A percentile compares a stretch with the other conserved stretches of the same genome.
Evolutionary conservation across 2,329 filamentous ascomycete genomes (phyloP).

Genomic region (Fulvia fulva): DNA sequence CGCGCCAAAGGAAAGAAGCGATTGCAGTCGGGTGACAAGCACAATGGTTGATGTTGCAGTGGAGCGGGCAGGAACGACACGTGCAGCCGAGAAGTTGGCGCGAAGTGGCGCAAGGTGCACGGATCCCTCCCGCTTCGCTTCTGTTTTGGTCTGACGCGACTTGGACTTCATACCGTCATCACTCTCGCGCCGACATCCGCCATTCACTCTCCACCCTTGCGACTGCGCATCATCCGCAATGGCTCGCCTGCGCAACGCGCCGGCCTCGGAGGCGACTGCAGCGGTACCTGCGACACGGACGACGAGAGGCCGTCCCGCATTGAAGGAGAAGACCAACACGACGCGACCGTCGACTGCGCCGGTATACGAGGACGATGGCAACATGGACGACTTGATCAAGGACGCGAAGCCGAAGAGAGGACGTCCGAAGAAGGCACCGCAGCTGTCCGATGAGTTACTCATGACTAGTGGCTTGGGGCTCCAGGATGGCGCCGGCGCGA

Average conservation of each 20-base stretch:
- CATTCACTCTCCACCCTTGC: not conserved
- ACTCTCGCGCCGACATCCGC: not conserved
- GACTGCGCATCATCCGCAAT: constrained; percentile 13
- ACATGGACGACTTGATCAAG: constrained; percentile 28
- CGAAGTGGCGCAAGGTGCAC: not conserved
- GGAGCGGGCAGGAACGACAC: not conserved
- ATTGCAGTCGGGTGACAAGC: too few relatives aligned
- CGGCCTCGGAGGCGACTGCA: constrained; percentile 13
- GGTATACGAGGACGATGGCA: constrained; percentile 24
- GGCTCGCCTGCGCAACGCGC: constrained; percentile 28
- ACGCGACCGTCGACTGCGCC: constrained; percentile 18
- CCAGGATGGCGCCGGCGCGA: not conserved
- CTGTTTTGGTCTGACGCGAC: too few relatives aligned
- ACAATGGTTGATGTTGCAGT: too few relatives aligned
- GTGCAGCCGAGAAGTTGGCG: not conserved
- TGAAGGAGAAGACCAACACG: constrained; percentile 32
- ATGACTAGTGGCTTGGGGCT: constrained; percentile 29
- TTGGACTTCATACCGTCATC: not conserved
- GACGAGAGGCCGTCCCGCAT: constrained; percentile 20
- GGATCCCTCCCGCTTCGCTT: too few relatives aligned
- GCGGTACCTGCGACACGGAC: constrained; percentile 11
- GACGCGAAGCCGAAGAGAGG: constrained; percentile 23
- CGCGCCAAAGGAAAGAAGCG: too few relatives aligned
- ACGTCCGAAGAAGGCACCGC: constrained; percentile 18
- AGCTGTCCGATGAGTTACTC: constrained; percentile 24